Conservation (phyloP, 2,329 filamentous ascomycete species). For the Pestalotiopsis sp. region DNA sequence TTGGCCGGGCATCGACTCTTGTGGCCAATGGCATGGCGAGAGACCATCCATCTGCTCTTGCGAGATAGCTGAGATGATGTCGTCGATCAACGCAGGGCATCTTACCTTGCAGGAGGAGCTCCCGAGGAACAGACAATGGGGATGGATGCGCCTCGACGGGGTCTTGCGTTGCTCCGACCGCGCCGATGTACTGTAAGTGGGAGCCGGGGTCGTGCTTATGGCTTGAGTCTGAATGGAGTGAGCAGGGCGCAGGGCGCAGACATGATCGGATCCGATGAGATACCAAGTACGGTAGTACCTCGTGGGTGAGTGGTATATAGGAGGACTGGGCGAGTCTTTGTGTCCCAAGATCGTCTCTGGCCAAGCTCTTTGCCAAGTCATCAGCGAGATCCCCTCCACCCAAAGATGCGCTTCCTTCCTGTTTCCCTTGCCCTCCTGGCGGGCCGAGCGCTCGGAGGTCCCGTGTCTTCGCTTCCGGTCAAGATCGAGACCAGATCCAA, state of each 20-base stretch:
- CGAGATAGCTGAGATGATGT: not conserved
- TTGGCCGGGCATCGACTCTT: not conserved
- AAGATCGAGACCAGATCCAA: constrained; percentile 35
- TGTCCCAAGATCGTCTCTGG: not conserved
- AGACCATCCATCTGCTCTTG: not conserved
- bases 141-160: not conserved
- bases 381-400: not conserved
- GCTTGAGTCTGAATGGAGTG: not conserved
- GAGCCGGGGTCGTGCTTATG: not conserved
- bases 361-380: not conserved
- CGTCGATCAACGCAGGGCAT: not conserved
- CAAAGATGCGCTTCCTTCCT: constrained; percentile 3
- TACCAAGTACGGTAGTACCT: not conserved
- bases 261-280: too few relatives aligned
- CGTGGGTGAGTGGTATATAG: not conserved
- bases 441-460: constrained; percentile 8
- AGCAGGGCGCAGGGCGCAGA: not conserved
- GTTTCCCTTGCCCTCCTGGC: constrained; percentile 11
- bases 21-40: not conserved
- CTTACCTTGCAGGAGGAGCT: not conserved
- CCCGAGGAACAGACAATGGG: not conserved
- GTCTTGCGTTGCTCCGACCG: not conserved
- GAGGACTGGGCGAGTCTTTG: not conserved
- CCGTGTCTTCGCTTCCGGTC: constrained; percentile 24
- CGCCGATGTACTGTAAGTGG: not conserved